These are phyloP conservation scores for Amaranthus tricolor DNA, from an alignment of 179 eudicot species.

Conservation along the genomic window DNA sequence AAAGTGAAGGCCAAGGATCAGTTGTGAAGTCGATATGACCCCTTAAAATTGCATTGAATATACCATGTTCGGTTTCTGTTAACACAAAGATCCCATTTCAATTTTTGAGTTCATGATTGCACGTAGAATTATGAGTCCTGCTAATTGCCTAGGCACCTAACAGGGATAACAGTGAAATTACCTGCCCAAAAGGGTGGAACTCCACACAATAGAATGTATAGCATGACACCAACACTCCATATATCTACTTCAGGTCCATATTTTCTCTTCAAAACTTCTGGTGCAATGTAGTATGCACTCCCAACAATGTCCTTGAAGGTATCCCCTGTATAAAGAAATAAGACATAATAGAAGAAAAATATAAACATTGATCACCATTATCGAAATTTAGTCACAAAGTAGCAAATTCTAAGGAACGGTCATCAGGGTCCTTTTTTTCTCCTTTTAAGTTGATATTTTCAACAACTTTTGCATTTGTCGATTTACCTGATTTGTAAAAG, in stretches of 20 bases:
- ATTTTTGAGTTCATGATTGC: background rate
- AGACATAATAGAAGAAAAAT: no score
- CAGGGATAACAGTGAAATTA: conserved; percentile 13
- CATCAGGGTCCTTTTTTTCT: background rate
- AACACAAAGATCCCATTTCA: conserved; percentile 1
- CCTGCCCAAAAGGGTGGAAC: conserved; percentile 83
- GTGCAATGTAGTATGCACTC: conserved; percentile 63
- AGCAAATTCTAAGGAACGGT: background rate
- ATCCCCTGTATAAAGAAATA: conserved; percentile 34
- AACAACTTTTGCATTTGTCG: no score
- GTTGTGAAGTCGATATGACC: conserved; percentile 63
- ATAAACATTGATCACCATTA: no score
- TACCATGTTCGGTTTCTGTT: conserved; percentile 74
- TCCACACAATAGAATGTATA: conserved; percentile 53
- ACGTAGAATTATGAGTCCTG: no score
- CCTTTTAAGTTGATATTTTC: no score
- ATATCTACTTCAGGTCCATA: conserved; percentile 67
- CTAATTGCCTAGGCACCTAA: no score
- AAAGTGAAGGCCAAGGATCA: conserved; percentile 77
- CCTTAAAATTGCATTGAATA: conserved; percentile 69
- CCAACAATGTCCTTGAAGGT: conserved; percentile 57
- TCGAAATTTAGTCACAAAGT: no score
- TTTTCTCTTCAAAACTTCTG: conserved; percentile 58
- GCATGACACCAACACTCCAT: conserved; percentile 63
- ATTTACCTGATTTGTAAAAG: conserved; percentile 58